Evolutionary conservation across 352 stramenopile species (phyloP).

Genomic region (Phytophthora rubi): DNA sequence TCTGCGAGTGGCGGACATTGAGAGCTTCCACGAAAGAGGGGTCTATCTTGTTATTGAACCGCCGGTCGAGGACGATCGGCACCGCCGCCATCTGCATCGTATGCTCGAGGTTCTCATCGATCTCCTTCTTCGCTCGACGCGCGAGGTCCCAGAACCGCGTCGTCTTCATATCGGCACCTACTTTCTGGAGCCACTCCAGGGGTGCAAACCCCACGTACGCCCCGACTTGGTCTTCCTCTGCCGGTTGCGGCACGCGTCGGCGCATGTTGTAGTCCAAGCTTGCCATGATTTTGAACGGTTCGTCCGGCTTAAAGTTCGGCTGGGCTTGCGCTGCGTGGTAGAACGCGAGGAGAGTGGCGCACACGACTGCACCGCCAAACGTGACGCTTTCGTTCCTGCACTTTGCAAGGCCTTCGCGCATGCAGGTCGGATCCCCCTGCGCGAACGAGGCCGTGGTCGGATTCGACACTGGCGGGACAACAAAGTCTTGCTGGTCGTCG

Average conservation of each 20-base stretch:
- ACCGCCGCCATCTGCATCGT: constrained; percentile 17
- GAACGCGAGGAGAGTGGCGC: constrained; percentile 33
- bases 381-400: constrained; percentile 45
- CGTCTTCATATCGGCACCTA: constrained; percentile 34
- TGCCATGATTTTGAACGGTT: constrained; percentile 44
- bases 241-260: constrained; percentile 35
- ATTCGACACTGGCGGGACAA: constrained; percentile 25
- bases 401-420: constrained; percentile 26
- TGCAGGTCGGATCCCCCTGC: constrained; percentile 27
- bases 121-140: constrained; percentile 35
- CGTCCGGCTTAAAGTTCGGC: constrained; percentile 14
- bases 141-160: constrained; percentile 57
- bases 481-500: constrained; percentile 30
- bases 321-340: constrained; percentile 23
- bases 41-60: constrained; percentile 18
- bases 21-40: constrained; percentile 27
- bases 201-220: constrained; percentile 35
- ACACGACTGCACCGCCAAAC: constrained; percentile 39
- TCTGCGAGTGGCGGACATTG: constrained; percentile 24
- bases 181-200: constrained; percentile 19
- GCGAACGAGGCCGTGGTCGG: constrained; percentile 37
- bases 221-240: constrained; percentile 36
- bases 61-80: constrained; percentile 26
- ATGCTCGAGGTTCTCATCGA: constrained; percentile 19
- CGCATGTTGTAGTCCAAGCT: constrained; percentile 58